Evolutionary conservation across 345 rosid species (phyloP).

Genomic region (Eucalyptus marginata): DNA sequence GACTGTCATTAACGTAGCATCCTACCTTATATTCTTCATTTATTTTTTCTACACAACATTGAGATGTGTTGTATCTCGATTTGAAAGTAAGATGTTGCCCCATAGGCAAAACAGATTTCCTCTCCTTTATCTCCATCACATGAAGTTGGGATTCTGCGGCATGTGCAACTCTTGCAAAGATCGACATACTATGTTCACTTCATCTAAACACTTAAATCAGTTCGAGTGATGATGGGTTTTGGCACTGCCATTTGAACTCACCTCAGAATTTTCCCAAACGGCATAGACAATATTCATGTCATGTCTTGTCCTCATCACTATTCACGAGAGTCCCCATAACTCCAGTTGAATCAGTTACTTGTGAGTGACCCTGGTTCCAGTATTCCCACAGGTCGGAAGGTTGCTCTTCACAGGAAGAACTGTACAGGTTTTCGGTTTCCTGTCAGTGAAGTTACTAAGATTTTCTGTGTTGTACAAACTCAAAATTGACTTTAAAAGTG

Average conservation of each 20-base stretch:
- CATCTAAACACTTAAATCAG: neutral
- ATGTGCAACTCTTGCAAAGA: neutral
- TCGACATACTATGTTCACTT: neutral
- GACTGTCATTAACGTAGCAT: neutral
- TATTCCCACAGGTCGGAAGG: neutral
- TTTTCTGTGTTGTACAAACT: neutral
- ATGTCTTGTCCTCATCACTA: neutral
- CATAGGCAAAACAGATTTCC: neutral
- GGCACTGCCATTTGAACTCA: neutral
- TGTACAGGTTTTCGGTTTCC: neutral
- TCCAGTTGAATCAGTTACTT: neutral
- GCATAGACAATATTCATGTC: neutral
- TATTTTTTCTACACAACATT: neutral
- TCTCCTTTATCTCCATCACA: neutral
- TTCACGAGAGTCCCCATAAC: neutral
- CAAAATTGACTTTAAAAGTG: neutral
- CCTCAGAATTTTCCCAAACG: neutral
- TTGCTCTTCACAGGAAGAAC: neutral
- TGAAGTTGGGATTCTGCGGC: neutral
- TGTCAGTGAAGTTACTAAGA: neutral
- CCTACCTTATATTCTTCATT: neutral
- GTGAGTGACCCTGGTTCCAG: neutral
- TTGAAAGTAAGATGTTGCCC: neutral
- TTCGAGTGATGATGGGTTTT: neutral
- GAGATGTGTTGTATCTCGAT: neutral